Base-by-base conservation (phyloP, 352 stramenopile species). In the Phytopythium delawarense region DNA sequence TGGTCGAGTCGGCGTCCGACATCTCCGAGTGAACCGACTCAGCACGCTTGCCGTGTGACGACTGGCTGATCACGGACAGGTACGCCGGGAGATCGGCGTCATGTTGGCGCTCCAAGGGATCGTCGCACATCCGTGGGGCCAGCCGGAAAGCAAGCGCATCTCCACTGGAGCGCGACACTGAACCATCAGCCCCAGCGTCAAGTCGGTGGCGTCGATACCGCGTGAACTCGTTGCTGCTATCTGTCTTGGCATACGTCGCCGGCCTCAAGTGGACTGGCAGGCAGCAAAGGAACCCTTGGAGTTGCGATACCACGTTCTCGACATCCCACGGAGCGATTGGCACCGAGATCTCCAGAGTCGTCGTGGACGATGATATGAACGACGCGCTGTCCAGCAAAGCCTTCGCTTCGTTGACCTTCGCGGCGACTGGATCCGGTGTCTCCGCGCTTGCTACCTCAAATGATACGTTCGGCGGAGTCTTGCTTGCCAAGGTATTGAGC, bases 11-110 rank as follows among this genome's bases (percentile, higher is more conserved):
- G 13, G 82, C 70, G 34, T 92, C 81, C 3, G 84, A 92, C 48
- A 87, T 64, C 30, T 91, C 80, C 1, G 84, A 92, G 62, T 90
- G 81, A 53, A 89, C 74, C 13, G 84, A 91, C 63, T 91, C 81
- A 5, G 67, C 65, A 62, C 73, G 65, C 70, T 74, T 74, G 9
- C 18, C 20, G 7, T 42, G 35, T 9, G 16, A 21, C n/a, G 54
- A 37, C 15, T 51, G 35, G 13, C 54, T 45, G 23, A 5, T 40
- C 21, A 58, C 18, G 52, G 52, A 58, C 23, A 53, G 34, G n/a
- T 45, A 44, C 7, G 34, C 52, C 21, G 32, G 52, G 32, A 53
- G 46, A 2, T 53, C 46, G 11, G 21, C 23, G 20, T 58, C 54
- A 25, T 44, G 54, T 4, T 13, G 37, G 7, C 23, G 21, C 11